phyloP scores from a whole-genome alignment of 768 basidiomycete genomes.

The Agrocybe praecox region DNA sequence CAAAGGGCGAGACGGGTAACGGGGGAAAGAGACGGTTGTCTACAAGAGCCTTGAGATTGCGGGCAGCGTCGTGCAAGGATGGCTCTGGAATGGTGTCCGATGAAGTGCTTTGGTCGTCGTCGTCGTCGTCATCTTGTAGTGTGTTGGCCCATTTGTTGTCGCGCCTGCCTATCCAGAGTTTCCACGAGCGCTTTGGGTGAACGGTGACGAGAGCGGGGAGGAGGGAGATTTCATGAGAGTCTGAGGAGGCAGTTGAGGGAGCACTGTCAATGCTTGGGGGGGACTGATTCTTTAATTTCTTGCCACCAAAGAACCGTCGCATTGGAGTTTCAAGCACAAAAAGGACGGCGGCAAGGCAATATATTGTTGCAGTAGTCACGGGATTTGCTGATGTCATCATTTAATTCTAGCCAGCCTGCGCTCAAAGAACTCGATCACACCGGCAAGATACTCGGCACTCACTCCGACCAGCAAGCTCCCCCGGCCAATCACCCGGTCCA shows the following conservation, averaged over 20 bases:
- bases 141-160: conserved; percentile 20
- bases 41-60: conserved; percentile 44
- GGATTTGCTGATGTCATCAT: conserved; percentile 2
- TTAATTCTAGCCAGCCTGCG: conserved; percentile 44
- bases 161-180: conserved; percentile 48
- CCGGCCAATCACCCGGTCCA: conserved; percentile 24
- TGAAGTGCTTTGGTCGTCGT: neutral
- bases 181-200: conserved; percentile 48
- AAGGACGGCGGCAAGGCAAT: neutral
- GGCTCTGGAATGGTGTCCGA: conserved; percentile 14
- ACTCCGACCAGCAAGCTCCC: conserved; percentile 64
- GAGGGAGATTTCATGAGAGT: conserved; percentile 63
- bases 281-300: conserved; percentile 34
- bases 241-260: conserved; percentile 63
- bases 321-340: conserved; percentile 9
- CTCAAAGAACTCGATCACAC: conserved; percentile 68
- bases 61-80: conserved; percentile 29
- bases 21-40: conserved; percentile 46
- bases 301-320: conserved; percentile 13
- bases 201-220: conserved; percentile 46
- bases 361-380: neutral
- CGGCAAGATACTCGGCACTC: conserved; percentile 47
- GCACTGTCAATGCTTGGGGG: conserved; percentile 41
- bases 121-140: conserved; percentile 28
- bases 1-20: conserved; percentile 50